Percentiles rank a stretch among this genome's conserved stretches.
These are phyloP conservation scores for Exophiala sp. DNA, from an alignment of 2,329 filamentous ascomycete genomes.

Conservation along the genomic window DNA sequence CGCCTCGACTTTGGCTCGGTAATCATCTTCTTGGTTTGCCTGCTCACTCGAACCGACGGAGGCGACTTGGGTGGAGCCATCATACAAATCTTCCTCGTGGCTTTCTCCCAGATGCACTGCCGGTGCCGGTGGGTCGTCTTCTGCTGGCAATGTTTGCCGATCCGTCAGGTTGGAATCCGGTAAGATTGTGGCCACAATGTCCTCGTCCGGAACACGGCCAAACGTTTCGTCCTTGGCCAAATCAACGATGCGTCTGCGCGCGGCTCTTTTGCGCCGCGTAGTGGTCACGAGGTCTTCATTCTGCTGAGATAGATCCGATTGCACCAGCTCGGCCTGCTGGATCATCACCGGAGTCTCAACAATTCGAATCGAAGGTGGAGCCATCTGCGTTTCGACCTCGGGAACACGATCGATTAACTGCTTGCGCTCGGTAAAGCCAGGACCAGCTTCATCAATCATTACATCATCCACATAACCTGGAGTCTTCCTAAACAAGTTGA, in stretches of 20 bases:
- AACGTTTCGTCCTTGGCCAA: conserved; percentile 47
- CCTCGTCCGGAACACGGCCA: conserved; percentile 15
- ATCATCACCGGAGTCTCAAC: conserved; percentile 16
- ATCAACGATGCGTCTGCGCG: conserved; percentile 57
- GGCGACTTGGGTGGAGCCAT: conserved; percentile 9
- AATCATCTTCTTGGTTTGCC: conserved; percentile 56
- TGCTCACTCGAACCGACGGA: conserved; percentile 11
- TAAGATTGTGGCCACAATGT: conserved; percentile 17
- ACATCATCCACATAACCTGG: conserved; percentile 90
- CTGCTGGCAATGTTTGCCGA: conserved; percentile 17
- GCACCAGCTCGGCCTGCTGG: conserved; percentile 9
- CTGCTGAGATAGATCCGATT: conserved; percentile 5
- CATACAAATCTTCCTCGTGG: conserved; percentile 8
- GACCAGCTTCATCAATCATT: conserved; percentile 77
- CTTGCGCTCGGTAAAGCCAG: conserved; percentile 80
- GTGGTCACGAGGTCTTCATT: conserved; percentile 28
- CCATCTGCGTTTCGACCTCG: conserved; percentile 63
- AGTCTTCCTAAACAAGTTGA: conserved; percentile 89
- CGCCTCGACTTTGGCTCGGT: conserved; percentile 82
- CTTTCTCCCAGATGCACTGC: conserved; percentile 43
- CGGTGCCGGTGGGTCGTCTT: conserved; percentile 49
- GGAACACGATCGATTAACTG: conserved; percentile 77
- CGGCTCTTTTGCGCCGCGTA: conserved; percentile 46
- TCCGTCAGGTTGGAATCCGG: conserved; percentile 7
- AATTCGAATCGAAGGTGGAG: conserved; percentile 40